Base-by-base conservation (phyloP, 306 rosid genomes). In the Trifolium subterraneum region DNA sequence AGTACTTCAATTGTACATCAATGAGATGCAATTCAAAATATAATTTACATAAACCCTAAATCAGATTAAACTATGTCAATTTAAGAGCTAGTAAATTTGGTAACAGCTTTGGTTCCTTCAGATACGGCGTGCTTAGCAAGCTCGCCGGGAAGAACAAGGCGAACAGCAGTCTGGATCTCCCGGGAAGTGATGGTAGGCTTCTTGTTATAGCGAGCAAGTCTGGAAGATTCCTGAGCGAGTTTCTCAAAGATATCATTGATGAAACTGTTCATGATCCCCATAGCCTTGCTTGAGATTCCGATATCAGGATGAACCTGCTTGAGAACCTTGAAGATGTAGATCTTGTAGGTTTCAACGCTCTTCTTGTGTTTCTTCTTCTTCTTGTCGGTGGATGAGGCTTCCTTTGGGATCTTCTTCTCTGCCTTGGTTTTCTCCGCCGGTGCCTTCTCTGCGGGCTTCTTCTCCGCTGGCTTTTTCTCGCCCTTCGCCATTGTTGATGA, bases 301-400 rank as follows among this genome's bases (percentile, higher is more conserved):
- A 85, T 85, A 16, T 85, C 88, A 10, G 88, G 88, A 19, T 85
- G 89, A 6, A 85, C 86, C 67, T 85, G 89, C 74, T 85, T 85
- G 42, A 85, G 29, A 0, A 85, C 86, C 80, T 73, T 85, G 72
- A 82, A 85, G 72, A 85, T 79, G 74, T 83, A 82, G 36, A 76
- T 81, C 79, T 81, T 68, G 74, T 78, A 86, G 2, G 83, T 86
- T 55, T 83, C 86, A 0, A 75, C 86, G 39, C 71, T 85, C 62
- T 79, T 82, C 11, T 73, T 38, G 61, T 48, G 58, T 54, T 2
- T 79, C 87, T 81, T 85, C 68, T 75, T 81, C 74, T 68, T 81
- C 71, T 82, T 78, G 5, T 61, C 79, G 0, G 14, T 15, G 7
- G 84, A 76, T 0, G 59, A 5, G 0, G 36, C 62, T 1, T 85